Evolutionary conservation across 306 rosid genomes (phyloP).

Genomic region (Aeschynomene evenia): DNA sequence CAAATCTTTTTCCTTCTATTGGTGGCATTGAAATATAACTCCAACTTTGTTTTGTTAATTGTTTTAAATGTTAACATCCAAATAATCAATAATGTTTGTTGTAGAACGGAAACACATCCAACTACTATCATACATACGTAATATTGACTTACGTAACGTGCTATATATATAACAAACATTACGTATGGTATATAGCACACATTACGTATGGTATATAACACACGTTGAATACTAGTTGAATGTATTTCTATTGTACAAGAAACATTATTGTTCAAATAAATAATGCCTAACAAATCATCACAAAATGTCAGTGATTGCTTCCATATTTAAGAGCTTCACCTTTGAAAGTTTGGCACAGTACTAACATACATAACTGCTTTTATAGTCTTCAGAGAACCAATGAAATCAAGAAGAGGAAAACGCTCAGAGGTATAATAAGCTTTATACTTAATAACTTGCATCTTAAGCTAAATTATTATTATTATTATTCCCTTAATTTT

Average conservation of each 20-base stretch:
- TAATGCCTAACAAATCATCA: constrained; percentile 32
- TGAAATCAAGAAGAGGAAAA: constrained; percentile 68
- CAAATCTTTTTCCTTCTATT: constrained; percentile 29
- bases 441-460: constrained; percentile 21
- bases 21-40: constrained; percentile 28
- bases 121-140: too few relatives aligned
- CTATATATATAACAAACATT: too few relatives aligned
- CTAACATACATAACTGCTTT: constrained; percentile 14
- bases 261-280: too few relatives aligned
- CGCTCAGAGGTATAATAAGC: constrained; percentile 78
- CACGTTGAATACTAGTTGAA: too few relatives aligned
- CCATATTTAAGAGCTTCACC: constrained; percentile 45
- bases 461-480: constrained; percentile 22
- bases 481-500: too few relatives aligned
- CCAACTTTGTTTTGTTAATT: constrained; percentile 31
- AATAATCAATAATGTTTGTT: too few relatives aligned
- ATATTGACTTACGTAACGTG: too few relatives aligned
- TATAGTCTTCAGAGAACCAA: constrained; percentile 36
- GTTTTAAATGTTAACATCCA: constrained; percentile 21
- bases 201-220: too few relatives aligned
- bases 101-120: too few relatives aligned
- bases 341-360: constrained; percentile 35
- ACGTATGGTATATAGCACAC: too few relatives aligned
- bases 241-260: too few relatives aligned
- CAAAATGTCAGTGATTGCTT: constrained; percentile 35